These are phyloP conservation scores for Xanthoconium stramineum DNA, from an alignment of 768 basidiomycete genomes.

Conservation along the genomic window DNA sequence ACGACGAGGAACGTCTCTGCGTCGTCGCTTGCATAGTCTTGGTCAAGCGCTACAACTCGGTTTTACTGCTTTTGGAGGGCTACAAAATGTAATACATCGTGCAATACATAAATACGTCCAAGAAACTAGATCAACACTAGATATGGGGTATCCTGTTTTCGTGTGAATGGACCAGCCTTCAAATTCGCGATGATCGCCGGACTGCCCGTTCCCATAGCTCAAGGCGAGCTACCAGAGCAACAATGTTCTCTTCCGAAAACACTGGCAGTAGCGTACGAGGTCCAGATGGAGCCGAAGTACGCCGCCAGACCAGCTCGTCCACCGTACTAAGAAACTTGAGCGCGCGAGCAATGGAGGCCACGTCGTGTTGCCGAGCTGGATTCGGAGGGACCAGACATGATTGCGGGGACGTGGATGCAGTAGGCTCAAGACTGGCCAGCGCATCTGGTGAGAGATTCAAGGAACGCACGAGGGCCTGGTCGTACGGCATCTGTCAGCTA, in stretches of 20 bases:
- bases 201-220: slow-evolving; percentile 29
- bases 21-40: slow-evolving; percentile 19
- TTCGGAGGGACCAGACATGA: neutral
- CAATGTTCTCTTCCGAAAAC: slow-evolving; percentile 26
- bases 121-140: neutral
- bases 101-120: neutral
- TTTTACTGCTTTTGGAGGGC: slow-evolving; percentile 10
- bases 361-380: slow-evolving; percentile 10
- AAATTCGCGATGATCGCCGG: slow-evolving; percentile 17
- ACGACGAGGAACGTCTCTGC: slow-evolving; percentile 28
- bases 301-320: slow-evolving; percentile 30
- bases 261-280: slow-evolving; percentile 9
- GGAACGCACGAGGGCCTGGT: slow-evolving; percentile 11
- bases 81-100: neutral
- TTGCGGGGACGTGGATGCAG: neutral
- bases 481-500: neutral
- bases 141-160: too few species aligned
- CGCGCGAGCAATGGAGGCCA: slow-evolving; percentile 20
- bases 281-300: slow-evolving; percentile 9
- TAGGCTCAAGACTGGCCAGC: neutral
- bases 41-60: neutral
- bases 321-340: slow-evolving; percentile 25
- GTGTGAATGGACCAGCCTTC: neutral
- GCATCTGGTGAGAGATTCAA: slow-evolving; percentile 12
- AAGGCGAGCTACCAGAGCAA: slow-evolving; percentile 24